Base-by-base conservation (phyloP, 225 moss, liverwort and hornwort genomes). In the Takakia lepidozioides region DNA sequence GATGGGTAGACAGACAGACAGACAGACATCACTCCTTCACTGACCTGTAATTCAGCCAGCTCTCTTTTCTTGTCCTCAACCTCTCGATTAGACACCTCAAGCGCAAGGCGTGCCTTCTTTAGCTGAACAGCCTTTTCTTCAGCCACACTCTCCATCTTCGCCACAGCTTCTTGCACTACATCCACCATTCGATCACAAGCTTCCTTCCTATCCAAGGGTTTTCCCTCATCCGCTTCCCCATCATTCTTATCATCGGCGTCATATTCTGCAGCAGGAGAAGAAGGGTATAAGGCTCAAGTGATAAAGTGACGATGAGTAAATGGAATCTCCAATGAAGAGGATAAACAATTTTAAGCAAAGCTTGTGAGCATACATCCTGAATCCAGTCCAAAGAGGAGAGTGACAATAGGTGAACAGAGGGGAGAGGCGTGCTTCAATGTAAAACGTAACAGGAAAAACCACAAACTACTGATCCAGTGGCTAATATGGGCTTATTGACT, bases 151-250 rank as follows among this genome's bases (percentile, higher is more conserved):
- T 73, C 76, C 57, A 82, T 60, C 58, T 82, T 82, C 25, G 70
- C 67, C 45, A 82, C 73, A 38, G 77, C 82, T 67, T 82, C 77
- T 67, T 77, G 77, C 44, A 82, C 82, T 35, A 82, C 77, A 47
- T 78, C 82, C 54, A 73, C 82, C 54, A 82, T 73, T 45, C 77
- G 82, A 58, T 76, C 73, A 62, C 82, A 82, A 53, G 70, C 77
- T 67, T 77, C 77, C 67, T 70, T 76, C 44, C 73, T 65, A 67
- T 82, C 82, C 3, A 78, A 56, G 9, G 58, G 36, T 66, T 70
- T 77, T 21, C 57, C 63, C 57, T 73, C 54, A 22, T 70, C 61
- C 50, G 67, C 69, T 50, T 64, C 55, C 50, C 57, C 61, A 48
- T 61, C 67, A 57, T 82, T 77, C 27, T 43, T 52, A 29, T 82